phyloP scores from a whole-genome alignment of 2,329 filamentous ascomycete genomes.

The Biscogniauxia marginata region DNA sequence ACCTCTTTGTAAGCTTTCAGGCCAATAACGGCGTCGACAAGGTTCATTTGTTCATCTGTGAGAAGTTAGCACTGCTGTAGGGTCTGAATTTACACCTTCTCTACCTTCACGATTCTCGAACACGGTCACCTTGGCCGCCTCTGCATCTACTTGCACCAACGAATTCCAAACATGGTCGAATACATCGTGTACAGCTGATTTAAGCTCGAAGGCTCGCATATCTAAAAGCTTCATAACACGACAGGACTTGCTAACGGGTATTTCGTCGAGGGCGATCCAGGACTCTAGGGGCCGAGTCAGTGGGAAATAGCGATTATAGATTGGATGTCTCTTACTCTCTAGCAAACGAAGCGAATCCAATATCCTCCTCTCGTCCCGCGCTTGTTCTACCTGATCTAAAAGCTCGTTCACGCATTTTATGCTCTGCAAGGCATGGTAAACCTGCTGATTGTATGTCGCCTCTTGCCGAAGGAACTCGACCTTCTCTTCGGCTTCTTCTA shows the following conservation, averaged over 20 bases:
- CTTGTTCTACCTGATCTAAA: constrained; percentile 59
- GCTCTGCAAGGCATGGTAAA: constrained; percentile 48
- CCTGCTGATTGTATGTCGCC: constrained; percentile 57
- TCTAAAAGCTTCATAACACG: constrained; percentile 65
- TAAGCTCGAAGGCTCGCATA: constrained; percentile 63
- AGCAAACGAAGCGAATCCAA: constrained; percentile 57
- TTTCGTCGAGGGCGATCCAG: constrained; percentile 55
- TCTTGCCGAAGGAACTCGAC: constrained; percentile 58
- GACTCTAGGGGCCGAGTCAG: constrained; percentile 44
- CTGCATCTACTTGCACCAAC: constrained; percentile 61
- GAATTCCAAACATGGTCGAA: constrained; percentile 70
- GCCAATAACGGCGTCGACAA: constrained; percentile 53
- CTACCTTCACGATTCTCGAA: constrained; percentile 50
- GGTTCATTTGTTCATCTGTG: constrained; percentile 51
- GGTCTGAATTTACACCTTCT: background rate
- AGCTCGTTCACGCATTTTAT: constrained; percentile 60
- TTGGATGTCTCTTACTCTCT: constrained; percentile 44
- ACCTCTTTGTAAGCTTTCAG: constrained; percentile 61
- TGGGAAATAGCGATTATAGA: background rate
- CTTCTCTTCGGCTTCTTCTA: constrained; percentile 53
- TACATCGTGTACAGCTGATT: constrained; percentile 62
- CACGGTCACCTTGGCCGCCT: constrained; percentile 56
- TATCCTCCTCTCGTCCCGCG: constrained; percentile 53
- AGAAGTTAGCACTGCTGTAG: constrained; percentile 18
- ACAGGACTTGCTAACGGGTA: constrained; percentile 61